Percentiles rank a stretch among this genome's conserved stretches.
phyloP scores from a whole-genome alignment of 164 flowering plant species.

The Sextonia rubra region DNA sequence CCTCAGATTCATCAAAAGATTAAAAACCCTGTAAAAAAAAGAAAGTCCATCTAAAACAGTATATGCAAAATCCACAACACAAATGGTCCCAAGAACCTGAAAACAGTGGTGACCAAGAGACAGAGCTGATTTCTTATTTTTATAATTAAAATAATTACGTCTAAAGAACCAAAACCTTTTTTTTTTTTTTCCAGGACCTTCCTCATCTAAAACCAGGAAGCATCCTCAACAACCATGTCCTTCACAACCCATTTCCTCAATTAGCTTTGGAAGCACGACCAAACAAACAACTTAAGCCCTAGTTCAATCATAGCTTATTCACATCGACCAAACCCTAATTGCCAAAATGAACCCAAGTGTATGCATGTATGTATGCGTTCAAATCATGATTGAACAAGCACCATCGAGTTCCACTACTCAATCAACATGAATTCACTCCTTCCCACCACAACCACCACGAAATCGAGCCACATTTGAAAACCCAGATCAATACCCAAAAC shows the following conservation, averaged over 20 bases:
- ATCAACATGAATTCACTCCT: not conserved
- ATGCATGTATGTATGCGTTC: too few species aligned
- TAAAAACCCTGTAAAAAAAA: too few species aligned
- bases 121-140: too few species aligned
- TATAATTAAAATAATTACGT: too few species aligned
- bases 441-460: not conserved
- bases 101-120: not conserved
- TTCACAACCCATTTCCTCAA: not conserved
- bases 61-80: too few species aligned
- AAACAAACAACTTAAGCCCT: not conserved
- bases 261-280: not conserved
- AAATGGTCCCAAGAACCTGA: too few species aligned
- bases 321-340: not conserved
- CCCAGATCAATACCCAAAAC: constrained; percentile 1
- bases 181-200: not conserved
- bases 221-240: not conserved
- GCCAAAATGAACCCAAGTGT: not conserved
- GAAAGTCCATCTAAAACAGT: too few species aligned
- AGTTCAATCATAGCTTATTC: not conserved
- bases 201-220: too few species aligned
- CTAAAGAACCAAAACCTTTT: not conserved
- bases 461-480: constrained; percentile 1
- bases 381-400: not conserved
- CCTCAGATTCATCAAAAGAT: too few species aligned
- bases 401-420: not conserved